These are phyloP conservation scores for Oxalis stricta DNA, from an alignment of 441 rosid species.

Conservation along the genomic window DNA sequence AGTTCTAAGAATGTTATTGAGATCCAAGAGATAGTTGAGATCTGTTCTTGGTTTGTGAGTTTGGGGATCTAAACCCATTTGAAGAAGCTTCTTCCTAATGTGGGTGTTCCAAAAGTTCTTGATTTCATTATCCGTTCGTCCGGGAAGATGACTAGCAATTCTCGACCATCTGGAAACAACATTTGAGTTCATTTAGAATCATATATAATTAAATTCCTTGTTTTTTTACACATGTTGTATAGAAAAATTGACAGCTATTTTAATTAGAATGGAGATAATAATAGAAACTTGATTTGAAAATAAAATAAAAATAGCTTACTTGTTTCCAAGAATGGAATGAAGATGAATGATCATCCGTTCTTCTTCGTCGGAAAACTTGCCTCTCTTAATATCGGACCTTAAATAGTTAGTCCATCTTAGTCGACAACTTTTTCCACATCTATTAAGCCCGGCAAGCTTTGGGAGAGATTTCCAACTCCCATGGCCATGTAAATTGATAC, in stretches of 20 bases:
- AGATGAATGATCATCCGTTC: constrained; percentile 51
- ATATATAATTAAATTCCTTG: background rate
- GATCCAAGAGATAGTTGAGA: too few species aligned
- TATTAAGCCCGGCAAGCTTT: constrained; percentile 47
- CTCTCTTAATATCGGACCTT: constrained; percentile 59
- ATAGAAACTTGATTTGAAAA: background rate
- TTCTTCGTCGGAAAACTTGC: constrained; percentile 47
- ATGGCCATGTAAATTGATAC: constrained; percentile 36
- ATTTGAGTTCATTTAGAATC: too few species aligned
- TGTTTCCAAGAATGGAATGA: constrained; percentile 47
- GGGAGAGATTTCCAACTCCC: constrained; percentile 67
- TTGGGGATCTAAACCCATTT: constrained; percentile 86
- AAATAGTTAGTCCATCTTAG: constrained; percentile 57
- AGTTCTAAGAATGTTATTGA: too few species aligned
- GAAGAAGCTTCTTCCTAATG: constrained; percentile 60
- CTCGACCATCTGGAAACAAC: constrained; percentile 59
- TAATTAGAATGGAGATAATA: too few species aligned
- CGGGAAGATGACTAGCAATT: constrained; percentile 78
- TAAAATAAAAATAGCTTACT: constrained; percentile 17
- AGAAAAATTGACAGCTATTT: too few species aligned
- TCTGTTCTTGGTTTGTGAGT: constrained; percentile 78
- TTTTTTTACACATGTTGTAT: too few species aligned
- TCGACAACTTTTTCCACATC: constrained; percentile 65
- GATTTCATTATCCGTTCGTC: constrained; percentile 90
- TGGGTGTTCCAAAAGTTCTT: constrained; percentile 95